Evolutionary conservation across 1,284 basidiomycete genomes (phyloP).

Genomic region (Cryptococcus maquisensis): DNA sequence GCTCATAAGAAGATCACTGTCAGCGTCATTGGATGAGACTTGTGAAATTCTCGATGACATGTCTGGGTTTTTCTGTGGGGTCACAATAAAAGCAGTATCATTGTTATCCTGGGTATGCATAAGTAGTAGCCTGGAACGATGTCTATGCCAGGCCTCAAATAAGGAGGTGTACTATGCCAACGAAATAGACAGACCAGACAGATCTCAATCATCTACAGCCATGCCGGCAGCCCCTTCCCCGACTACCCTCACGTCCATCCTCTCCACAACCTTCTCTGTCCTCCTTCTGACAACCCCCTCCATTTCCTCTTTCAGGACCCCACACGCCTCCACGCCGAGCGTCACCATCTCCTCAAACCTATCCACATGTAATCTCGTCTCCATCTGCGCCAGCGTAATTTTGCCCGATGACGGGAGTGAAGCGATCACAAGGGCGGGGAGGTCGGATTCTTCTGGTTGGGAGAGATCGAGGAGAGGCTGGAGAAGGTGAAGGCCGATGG

Average conservation of each 20-base stretch:
- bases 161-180: neutral
- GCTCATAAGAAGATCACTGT: too few species aligned
- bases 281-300: conserved; percentile 63
- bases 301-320: conserved; percentile 81
- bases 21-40: too few species aligned
- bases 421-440: conserved; percentile 83
- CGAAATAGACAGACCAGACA: neutral
- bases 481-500: conserved; percentile 65
- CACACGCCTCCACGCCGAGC: conserved; percentile 71
- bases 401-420: conserved; percentile 77
- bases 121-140: too few species aligned
- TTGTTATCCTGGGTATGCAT: too few species aligned
- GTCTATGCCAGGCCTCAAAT: too few species aligned
- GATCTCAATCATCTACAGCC: neutral
- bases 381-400: conserved; percentile 84
- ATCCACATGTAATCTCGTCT: conserved; percentile 89
- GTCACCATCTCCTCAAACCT: conserved; percentile 84
- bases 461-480: conserved; percentile 81
- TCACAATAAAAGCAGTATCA: too few species aligned
- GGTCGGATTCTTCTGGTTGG: conserved; percentile 80
- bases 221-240: conserved; percentile 10
- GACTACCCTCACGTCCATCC: conserved; percentile 34
- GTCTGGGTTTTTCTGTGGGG: too few species aligned
- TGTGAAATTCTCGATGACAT: too few species aligned
- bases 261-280: conserved; percentile 59